Conservation (phyloP, 257 asterid genomes). For the Penstemon davidsonii region DNA sequence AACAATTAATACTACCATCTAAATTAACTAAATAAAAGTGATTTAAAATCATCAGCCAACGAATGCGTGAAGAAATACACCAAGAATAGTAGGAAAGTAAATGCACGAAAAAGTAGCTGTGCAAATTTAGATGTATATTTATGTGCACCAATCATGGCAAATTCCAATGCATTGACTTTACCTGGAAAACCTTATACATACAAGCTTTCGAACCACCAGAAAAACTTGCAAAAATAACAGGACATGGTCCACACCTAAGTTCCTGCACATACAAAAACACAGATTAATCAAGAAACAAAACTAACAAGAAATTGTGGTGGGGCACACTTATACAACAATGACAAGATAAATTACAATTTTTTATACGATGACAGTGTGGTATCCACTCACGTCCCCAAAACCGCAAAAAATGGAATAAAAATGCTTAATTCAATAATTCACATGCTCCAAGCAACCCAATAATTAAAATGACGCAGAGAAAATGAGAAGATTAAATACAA, state of each 20-base stretch:
- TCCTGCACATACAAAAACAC: conserved; percentile 44
- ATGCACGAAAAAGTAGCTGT: background rate
- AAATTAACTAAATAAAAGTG: background rate
- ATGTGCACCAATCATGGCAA: conserved; percentile 1
- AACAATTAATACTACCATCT: background rate
- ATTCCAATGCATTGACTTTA: conserved; percentile 27
- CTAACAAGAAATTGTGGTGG: background rate
- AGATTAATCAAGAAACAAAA: conserved; percentile 25
- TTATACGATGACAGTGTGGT: background rate
- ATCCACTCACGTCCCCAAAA: background rate
- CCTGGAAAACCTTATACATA: conserved; percentile 92
- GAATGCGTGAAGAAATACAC: conserved; percentile 18
- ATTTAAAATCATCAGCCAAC: conserved; percentile 21
- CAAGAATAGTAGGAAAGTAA: background rate
- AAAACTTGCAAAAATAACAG: conserved; percentile 69
- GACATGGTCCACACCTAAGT: conserved; percentile 63
- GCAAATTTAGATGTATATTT: background rate
- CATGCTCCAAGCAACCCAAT: background rate
- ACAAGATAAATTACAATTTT: background rate
- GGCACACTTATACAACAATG: background rate
- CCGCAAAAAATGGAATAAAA: background rate
- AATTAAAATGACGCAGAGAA: conserved; percentile 8
- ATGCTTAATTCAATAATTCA: conserved; percentile 1
- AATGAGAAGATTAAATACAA: conserved; percentile 5
- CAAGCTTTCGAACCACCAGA: conserved; percentile 96